phyloP scores from a whole-genome alignment of 2,329 filamentous ascomycete species.

The Lachnellula hyalina region DNA sequence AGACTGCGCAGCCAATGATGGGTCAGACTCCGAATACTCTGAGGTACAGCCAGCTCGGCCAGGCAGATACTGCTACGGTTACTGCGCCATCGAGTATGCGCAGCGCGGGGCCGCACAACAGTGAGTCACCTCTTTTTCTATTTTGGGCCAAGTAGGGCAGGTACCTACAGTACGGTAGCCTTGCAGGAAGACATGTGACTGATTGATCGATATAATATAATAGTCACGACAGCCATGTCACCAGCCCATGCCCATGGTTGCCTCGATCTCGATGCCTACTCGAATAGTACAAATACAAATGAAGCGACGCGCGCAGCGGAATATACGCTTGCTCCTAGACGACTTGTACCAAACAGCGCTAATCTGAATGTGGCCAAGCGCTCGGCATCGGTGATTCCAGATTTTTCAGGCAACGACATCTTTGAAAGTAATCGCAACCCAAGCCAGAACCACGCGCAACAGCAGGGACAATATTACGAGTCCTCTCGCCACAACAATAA shows the following conservation, averaged over 20 bases:
- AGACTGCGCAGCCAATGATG: slow-evolving; percentile 4
- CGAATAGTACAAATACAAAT: slow-evolving; percentile 5
- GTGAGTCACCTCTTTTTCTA: slow-evolving; percentile 18
- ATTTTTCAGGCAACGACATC: slow-evolving; percentile 8
- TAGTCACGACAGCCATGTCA: slow-evolving; percentile 7
- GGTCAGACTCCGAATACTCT: slow-evolving; percentile 1
- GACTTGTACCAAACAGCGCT: not conserved
- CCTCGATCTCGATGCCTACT: not conserved
- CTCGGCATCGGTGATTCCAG: not conserved
- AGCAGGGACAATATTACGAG: slow-evolving; percentile 13
- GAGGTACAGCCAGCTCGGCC: slow-evolving; percentile 2
- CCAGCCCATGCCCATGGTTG: slow-evolving; percentile 8
- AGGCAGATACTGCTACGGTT: slow-evolving; percentile 14
- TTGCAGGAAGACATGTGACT: slow-evolving; percentile 21
- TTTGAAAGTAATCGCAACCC: not conserved
- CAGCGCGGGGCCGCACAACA: slow-evolving; percentile 1
- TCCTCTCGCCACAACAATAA: slow-evolving; percentile 7
- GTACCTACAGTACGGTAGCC: not conserved
- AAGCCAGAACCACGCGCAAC: slow-evolving; percentile 1
- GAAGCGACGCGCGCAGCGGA: not conserved
- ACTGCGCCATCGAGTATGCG: slow-evolving; percentile 9
- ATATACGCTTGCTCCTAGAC: not conserved
- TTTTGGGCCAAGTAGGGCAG: not conserved
- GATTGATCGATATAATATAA: slow-evolving; percentile 12
- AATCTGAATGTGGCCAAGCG: slow-evolving; percentile 6